phyloP scores from a whole-genome alignment of 108 stramenopile species.

The Schizochytrium sp. region DNA sequence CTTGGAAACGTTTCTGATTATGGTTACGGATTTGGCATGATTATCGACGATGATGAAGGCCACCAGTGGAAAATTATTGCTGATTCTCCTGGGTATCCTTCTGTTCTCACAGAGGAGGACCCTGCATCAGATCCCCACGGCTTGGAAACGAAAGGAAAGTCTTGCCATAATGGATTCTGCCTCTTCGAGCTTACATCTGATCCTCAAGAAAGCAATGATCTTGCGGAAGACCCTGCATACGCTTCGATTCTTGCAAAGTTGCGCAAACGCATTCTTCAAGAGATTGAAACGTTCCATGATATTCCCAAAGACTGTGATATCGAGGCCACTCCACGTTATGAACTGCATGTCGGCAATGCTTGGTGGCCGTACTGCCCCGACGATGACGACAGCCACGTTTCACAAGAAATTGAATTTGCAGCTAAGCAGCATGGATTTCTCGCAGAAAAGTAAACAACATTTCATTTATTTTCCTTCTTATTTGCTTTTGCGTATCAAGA shows the following conservation, averaged over 20 bases:
- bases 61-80: background rate
- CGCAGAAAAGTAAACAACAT: too few species aligned
- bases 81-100: slow-evolving; percentile 9
- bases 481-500: too few species aligned
- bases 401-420: too few species aligned
- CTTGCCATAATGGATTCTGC: background rate
- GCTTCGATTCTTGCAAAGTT: background rate
- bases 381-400: too few species aligned
- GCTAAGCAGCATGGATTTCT: too few species aligned
- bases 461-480: too few species aligned
- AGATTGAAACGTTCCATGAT: background rate
- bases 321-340: background rate
- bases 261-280: background rate
- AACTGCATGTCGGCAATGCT: background rate
- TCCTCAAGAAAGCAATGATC: background rate
- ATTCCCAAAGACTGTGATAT: background rate
- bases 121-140: background rate
- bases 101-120: background rate
- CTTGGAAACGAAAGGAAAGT: background rate
- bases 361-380: slow-evolving; percentile 35
- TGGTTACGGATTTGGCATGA: background rate
- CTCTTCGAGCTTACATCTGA: background rate
- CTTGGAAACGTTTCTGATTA: slow-evolving; percentile 36
- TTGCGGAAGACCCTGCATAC: background rate
- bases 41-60: slow-evolving; percentile 8